A percentile compares a stretch with the other conserved stretches of the same genome.
phyloP scores from a whole-genome alignment of 176 grass and related monocot species.

The Avena eriantha region DNA sequence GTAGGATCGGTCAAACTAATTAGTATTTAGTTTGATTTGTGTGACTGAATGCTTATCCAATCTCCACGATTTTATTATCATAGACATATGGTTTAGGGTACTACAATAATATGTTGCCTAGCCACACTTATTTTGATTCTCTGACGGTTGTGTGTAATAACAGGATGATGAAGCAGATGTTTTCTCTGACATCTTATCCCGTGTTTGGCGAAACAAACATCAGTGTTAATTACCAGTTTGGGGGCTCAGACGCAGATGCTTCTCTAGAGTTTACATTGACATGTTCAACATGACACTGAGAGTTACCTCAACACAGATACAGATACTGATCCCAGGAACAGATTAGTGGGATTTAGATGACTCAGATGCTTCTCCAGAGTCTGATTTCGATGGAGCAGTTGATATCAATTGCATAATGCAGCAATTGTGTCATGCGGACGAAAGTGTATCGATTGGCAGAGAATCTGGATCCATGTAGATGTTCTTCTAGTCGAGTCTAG shows the following conservation, averaged over 20 bases:
- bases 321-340: constrained; percentile 67
- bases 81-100: neutral
- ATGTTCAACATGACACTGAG: constrained; percentile 51
- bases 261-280: constrained; percentile 32
- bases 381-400: neutral
- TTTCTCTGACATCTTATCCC: constrained; percentile 34
- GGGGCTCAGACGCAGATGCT: constrained; percentile 54
- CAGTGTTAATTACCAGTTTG: constrained; percentile 62
- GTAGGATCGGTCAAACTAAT: neutral
- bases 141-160: neutral
- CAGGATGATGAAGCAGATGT: constrained; percentile 42
- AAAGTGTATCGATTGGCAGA: neutral
- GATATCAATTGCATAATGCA: neutral
- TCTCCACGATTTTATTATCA: neutral
- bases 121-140: constrained; percentile 19
- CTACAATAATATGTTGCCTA: neutral
- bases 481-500: neutral
- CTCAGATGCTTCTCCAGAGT: neutral
- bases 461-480: neutral
- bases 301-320: constrained; percentile 55
- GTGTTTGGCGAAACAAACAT: constrained; percentile 62
- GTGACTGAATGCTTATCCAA: neutral
- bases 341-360: constrained; percentile 72
- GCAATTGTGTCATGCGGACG: neutral
- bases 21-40: neutral